Percentiles rank a stretch among this genome's conserved stretches.
Conservation (phyloP, 768 basidiomycete species). For the Pleurotus ostreatus region DNA sequence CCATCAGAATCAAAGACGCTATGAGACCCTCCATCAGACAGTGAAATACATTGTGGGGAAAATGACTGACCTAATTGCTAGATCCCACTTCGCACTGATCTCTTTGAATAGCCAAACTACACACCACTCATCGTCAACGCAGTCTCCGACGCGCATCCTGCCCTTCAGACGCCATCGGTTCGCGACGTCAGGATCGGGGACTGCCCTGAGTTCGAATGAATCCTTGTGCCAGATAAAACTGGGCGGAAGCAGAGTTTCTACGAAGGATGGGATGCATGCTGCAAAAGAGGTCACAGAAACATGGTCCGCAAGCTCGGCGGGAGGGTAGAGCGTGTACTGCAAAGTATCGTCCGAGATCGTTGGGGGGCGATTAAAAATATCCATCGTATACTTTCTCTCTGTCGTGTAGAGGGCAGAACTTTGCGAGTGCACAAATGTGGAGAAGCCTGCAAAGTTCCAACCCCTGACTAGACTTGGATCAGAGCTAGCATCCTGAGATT, state of each 20-base stretch:
- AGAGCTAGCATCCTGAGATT: neutral
- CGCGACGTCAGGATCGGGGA: constrained; percentile 36
- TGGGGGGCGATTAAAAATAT: constrained; percentile 72
- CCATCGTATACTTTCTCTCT: constrained; percentile 31
- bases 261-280: constrained; percentile 57
- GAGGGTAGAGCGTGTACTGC: constrained; percentile 69
- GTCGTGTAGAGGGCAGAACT: too few species aligned
- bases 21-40: neutral
- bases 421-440: too few species aligned
- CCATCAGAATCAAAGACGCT: constrained; percentile 90
- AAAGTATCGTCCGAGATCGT: constrained; percentile 85
- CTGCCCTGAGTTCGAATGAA: constrained; percentile 72
- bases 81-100: constrained; percentile 74
- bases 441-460: too few species aligned
- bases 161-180: constrained; percentile 70
- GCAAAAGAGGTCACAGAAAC: constrained; percentile 62
- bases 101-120: constrained; percentile 84
- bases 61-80: constrained; percentile 65
- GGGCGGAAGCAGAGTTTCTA: constrained; percentile 44
- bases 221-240: constrained; percentile 83
- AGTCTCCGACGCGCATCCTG: constrained; percentile 88
- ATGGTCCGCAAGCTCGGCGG: constrained; percentile 48
- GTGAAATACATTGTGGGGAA: constrained; percentile 5
- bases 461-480: too few species aligned
- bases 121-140: constrained; percentile 98